A percentile compares a stretch with the other conserved stretches of the same genome.
Evolutionary conservation across 176 grass and related monocot species (phyloP).

Genomic region (Bonia amplexicaulis): DNA sequence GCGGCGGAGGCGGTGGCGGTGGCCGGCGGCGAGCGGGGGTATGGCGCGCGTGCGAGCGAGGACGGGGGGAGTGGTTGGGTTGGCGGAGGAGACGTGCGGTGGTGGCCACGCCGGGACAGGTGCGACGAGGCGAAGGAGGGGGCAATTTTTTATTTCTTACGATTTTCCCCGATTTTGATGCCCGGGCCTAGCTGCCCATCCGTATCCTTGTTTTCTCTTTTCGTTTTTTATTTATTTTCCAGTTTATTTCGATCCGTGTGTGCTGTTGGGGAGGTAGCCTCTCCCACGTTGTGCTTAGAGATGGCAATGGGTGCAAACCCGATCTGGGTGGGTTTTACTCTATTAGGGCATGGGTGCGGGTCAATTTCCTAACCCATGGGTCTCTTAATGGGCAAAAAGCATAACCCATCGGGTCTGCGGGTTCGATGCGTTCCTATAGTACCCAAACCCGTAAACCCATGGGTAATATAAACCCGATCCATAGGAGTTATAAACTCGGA

Average conservation of each 20-base stretch:
- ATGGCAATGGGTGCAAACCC: too few species aligned
- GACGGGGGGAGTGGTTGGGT: neutral
- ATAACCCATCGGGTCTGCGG: too few species aligned
- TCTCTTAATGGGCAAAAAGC: too few species aligned
- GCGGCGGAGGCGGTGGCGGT: neutral
- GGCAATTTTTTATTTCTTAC: neutral
- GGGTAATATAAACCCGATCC: too few species aligned
- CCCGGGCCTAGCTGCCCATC: conserved; percentile 22
- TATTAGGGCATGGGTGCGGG: too few species aligned
- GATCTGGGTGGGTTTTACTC: too few species aligned
- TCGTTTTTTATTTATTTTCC: neutral
- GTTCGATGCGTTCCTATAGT: too few species aligned
- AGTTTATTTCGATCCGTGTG: neutral
- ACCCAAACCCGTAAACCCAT: too few species aligned
- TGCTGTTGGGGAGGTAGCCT: neutral
- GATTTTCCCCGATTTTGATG: conserved; percentile 23
- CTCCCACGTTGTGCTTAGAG: conserved; percentile 31
- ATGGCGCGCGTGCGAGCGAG: conserved; percentile 1
- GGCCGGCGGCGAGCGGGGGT: conserved; percentile 22
- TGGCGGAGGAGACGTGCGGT: conserved; percentile 32
- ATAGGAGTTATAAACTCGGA: too few species aligned
- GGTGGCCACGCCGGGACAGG: conserved; percentile 34
- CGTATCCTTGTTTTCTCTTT: neutral
- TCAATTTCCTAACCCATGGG: too few species aligned
- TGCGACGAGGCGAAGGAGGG: conserved; percentile 33